A percentile compares a stretch with the other conserved stretches of the same genome.
Conservation (phyloP, 768 basidiomycete genomes). For the Chalciporus pseudorubinellus region DNA sequence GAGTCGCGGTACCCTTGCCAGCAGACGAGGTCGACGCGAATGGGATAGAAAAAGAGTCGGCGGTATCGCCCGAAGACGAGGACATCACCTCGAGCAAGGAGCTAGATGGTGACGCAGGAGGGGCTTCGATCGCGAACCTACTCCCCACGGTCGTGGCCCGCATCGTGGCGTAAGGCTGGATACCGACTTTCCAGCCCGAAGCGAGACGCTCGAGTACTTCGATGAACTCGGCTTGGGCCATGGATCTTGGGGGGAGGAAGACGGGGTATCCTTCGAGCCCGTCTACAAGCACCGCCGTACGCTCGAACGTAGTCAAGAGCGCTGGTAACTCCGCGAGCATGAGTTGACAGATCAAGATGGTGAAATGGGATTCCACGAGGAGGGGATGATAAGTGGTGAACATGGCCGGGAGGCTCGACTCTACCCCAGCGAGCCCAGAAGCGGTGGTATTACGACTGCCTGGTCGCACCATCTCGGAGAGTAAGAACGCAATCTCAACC, state of each 20-base stretch:
- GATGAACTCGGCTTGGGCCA: conserved; percentile 87
- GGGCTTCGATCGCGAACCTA: conserved; percentile 44
- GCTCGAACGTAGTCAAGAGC: conserved; percentile 63
- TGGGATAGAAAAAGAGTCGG: conserved; percentile 12
- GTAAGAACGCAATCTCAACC: conserved; percentile 64
- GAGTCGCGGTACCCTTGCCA: conserved; percentile 15
- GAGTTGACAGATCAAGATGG: conserved; percentile 68
- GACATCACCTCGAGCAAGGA: conserved; percentile 25
- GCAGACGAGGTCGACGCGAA: conserved; percentile 25
- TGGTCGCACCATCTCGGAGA: conserved; percentile 67
- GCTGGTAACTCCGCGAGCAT: conserved; percentile 73
- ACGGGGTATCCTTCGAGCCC: conserved; percentile 87
- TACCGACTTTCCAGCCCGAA: conserved; percentile 67
- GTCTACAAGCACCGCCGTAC: conserved; percentile 67
- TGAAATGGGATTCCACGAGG: conserved; percentile 84
- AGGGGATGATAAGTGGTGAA: conserved; percentile 91
- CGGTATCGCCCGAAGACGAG: conserved; percentile 22
- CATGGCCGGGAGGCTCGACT: conserved; percentile 42
- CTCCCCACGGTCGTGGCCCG: conserved; percentile 34
- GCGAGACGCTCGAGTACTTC: conserved; percentile 83
- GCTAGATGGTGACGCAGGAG: conserved; percentile 25
- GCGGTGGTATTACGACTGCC: conserved; percentile 45
- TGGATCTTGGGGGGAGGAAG: conserved; percentile 82
- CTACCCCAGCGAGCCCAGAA: conserved; percentile 38
- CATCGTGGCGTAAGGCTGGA: conserved; percentile 53